phyloP scores from a whole-genome alignment of 2,329 filamentous ascomycete species.

The Fusarium sp. region DNA sequence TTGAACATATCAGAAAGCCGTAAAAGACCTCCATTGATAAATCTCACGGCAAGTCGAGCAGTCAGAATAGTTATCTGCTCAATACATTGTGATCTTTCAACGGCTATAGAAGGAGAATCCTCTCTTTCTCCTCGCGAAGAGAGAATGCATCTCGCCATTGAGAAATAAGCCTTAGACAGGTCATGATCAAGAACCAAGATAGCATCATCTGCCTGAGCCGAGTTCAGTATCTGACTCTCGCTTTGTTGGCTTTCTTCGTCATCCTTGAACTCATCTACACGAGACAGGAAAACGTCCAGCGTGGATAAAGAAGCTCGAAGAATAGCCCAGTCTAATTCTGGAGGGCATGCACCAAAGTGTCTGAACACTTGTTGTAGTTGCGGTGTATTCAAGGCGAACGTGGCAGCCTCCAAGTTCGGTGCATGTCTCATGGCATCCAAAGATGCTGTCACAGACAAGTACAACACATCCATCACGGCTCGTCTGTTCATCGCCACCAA shows the following conservation, averaged over 20 bases:
- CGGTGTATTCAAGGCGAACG: slow-evolving; percentile 64
- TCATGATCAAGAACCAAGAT: slow-evolving; percentile 64
- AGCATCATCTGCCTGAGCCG: slow-evolving; percentile 63
- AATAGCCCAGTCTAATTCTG: slow-evolving; percentile 65
- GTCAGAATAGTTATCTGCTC: slow-evolving; percentile 63
- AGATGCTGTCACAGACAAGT: slow-evolving; percentile 64
- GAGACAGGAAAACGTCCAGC: slow-evolving; percentile 62
- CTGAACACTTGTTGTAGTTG: slow-evolving; percentile 68
- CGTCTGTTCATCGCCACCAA: slow-evolving; percentile 68
- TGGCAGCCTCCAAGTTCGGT: slow-evolving; percentile 61
- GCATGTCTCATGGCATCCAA: slow-evolving; percentile 66
- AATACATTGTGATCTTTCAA: slow-evolving; percentile 53
- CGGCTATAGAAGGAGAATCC: slow-evolving; percentile 24
- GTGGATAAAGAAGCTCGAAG: slow-evolving; percentile 62
- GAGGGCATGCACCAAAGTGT: slow-evolving; percentile 60
- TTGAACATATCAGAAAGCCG: slow-evolving; percentile 63
- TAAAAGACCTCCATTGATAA: slow-evolving; percentile 62
- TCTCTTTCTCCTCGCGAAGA: slow-evolving; percentile 36
- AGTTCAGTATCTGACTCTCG: slow-evolving; percentile 57
- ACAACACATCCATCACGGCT: slow-evolving; percentile 67
- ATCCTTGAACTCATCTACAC: slow-evolving; percentile 60
- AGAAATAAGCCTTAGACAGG: slow-evolving; percentile 63
- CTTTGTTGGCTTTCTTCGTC: slow-evolving; percentile 57
- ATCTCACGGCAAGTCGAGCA: slow-evolving; percentile 62
- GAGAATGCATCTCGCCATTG: slow-evolving; percentile 61